Evolutionary conservation across 306 rosid genomes (phyloP).

Genomic region (Vicia villosa): DNA sequence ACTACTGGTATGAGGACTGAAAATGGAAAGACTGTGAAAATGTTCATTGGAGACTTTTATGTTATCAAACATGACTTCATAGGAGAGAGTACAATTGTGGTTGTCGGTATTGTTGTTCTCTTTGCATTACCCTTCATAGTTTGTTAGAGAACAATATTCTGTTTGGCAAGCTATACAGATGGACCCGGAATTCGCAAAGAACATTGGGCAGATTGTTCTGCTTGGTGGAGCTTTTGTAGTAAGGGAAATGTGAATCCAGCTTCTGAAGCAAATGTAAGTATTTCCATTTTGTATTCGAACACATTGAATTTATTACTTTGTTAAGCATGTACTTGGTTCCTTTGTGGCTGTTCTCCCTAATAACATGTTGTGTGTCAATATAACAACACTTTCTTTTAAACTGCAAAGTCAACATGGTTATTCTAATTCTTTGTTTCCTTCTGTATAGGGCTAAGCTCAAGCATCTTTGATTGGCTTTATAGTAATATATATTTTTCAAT

Average conservation of each 20-base stretch:
- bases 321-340: no score
- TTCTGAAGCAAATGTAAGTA: slow-evolving; percentile 86
- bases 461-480: no score
- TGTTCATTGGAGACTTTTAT: slow-evolving; percentile 31
- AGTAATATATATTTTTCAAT: slow-evolving; percentile 25
- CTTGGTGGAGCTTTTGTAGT: slow-evolving; percentile 92
- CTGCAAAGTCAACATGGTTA: no score
- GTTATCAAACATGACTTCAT: slow-evolving; percentile 55
- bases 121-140: slow-evolving; percentile 5
- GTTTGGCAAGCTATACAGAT: slow-evolving; percentile 69
- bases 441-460: no score
- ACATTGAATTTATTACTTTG: slow-evolving; percentile 46
- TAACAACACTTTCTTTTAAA: no score
- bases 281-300: slow-evolving; percentile 22
- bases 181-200: slow-evolving; percentile 73
- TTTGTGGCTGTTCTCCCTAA: no score
- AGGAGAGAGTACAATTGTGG: slow-evolving; percentile 40
- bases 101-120: slow-evolving; percentile 33
- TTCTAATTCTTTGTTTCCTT: no score
- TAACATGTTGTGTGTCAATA: no score
- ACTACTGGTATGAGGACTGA: neutral
- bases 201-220: slow-evolving; percentile 74
- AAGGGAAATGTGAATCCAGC: slow-evolving; percentile 95
- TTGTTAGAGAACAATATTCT: slow-evolving; percentile 25
- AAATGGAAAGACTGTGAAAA: slow-evolving; percentile 14